phyloP scores from a whole-genome alignment of 2,329 filamentous ascomycete species.

The Aureobasidium mangrovei region DNA sequence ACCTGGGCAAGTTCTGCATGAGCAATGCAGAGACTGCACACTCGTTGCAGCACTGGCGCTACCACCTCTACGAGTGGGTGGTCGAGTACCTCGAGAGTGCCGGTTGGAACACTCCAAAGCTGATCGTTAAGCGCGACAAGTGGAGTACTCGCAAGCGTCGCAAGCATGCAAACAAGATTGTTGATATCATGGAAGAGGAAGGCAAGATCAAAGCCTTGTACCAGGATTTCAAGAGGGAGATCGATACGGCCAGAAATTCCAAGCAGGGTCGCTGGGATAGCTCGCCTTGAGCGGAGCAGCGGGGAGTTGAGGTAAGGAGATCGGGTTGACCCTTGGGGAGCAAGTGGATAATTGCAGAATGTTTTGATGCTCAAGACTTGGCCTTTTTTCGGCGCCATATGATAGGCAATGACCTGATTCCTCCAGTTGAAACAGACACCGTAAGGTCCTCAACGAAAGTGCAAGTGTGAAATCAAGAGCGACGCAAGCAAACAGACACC shows the following conservation, averaged over 20 bases:
- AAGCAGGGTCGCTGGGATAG: slow-evolving; percentile 27
- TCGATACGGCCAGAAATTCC: slow-evolving; percentile 49
- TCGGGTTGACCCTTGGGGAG: no score
- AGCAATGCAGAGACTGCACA: slow-evolving; percentile 62
- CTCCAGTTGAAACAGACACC: no score
- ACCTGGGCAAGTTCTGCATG: slow-evolving; percentile 50
- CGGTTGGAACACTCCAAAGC: slow-evolving; percentile 48
- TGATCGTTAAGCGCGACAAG: slow-evolving; percentile 52
- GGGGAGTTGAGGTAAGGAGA: no score
- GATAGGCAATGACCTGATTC: no score
- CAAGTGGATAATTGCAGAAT: no score
- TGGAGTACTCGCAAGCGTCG: slow-evolving; percentile 52
- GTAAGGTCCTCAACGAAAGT: no score
- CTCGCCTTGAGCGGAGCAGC: background rate
- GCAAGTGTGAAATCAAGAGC: no score
- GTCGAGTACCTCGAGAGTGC: slow-evolving; percentile 51
- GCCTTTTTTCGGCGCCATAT: no score
- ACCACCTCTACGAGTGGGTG: slow-evolving; percentile 64
- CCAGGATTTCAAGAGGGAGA: slow-evolving; percentile 53
- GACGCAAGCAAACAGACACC: no score
- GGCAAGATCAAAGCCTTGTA: slow-evolving; percentile 56
- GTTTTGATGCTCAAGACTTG: no score
- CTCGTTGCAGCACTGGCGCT: slow-evolving; percentile 66
- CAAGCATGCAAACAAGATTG: slow-evolving; percentile 53
- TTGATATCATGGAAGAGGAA: slow-evolving; percentile 53